Percentiles rank a stretch among this genome's conserved stretches.
Evolutionary conservation across 2,329 filamentous ascomycete genomes (phyloP).

Genomic region (Talaromyces islandicus): DNA sequence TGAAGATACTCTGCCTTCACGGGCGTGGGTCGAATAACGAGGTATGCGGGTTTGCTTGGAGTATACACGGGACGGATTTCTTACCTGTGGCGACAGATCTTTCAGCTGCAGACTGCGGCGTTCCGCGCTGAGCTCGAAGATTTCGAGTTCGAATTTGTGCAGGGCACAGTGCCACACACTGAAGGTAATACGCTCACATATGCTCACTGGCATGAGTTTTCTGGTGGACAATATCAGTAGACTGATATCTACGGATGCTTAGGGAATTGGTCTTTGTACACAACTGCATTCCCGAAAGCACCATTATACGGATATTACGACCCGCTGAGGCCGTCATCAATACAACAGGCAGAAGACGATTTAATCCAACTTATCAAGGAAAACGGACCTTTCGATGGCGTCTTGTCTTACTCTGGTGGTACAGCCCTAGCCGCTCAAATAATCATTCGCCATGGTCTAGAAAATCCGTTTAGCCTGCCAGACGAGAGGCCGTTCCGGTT

Average conservation of each 20-base stretch:
- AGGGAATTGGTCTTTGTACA: conserved; percentile 12
- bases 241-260: not conserved
- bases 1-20: conserved; percentile 10
- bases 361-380: conserved; percentile 14
- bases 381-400: conserved; percentile 20
- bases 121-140: conserved; percentile 9
- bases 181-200: not conserved
- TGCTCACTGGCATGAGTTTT: not conserved
- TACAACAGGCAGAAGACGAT: conserved; percentile 8
- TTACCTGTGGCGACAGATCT: conserved; percentile 1
- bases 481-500: conserved; percentile 15
- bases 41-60: not conserved
- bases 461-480: conserved; percentile 14
- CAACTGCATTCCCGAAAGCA: conserved; percentile 5
- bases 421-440: conserved; percentile 15
- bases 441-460: conserved; percentile 10
- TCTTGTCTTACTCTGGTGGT: conserved; percentile 20
- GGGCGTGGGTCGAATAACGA: conserved; percentile 12
- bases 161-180: conserved; percentile 11
- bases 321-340: conserved; percentile 5
- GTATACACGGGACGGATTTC: not conserved
- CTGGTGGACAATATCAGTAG: not conserved
- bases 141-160: conserved; percentile 11
- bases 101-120: conserved; percentile 11
- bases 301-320: conserved; percentile 11